Conservation (phyloP, 441 rosid genomes). For the Populus hybrid region DNA sequence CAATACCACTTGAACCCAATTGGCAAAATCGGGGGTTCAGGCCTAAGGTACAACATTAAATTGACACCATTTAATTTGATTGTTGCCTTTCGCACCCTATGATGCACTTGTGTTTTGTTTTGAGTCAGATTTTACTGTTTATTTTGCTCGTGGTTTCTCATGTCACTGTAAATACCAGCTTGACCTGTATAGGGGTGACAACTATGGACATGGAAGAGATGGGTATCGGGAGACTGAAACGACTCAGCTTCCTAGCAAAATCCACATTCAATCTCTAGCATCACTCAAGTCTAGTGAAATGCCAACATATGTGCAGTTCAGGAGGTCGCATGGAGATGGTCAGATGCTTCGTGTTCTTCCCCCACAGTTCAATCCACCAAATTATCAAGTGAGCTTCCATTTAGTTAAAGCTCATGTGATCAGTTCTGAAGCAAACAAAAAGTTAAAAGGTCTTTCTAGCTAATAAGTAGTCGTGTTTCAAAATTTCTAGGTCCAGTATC, state of each 20-base stretch:
- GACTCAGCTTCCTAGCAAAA: slow-evolving; percentile 48
- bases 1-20: slow-evolving; percentile 26
- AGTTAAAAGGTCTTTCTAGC: background rate
- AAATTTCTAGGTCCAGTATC: slow-evolving; percentile 33
- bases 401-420: background rate
- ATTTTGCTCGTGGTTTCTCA: background rate
- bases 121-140: background rate
- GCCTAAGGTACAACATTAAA: slow-evolving; percentile 33
- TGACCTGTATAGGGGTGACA: slow-evolving; percentile 22
- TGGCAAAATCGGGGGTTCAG: slow-evolving; percentile 37
- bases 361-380: slow-evolving; percentile 33
- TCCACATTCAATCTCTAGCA: slow-evolving; percentile 45
- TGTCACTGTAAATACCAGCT: slow-evolving; percentile 7
- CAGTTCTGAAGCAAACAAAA: background rate
- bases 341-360: slow-evolving; percentile 37
- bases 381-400: slow-evolving; percentile 32
- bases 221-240: slow-evolving; percentile 48
- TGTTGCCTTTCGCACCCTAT: background rate
- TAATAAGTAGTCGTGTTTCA: background rate
- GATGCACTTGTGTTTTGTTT: background rate
- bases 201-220: slow-evolving; percentile 21
- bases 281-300: slow-evolving; percentile 22
- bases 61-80: background rate
- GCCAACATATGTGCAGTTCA: slow-evolving; percentile 34
- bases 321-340: slow-evolving; percentile 29